phyloP scores from a whole-genome alignment of 2,329 filamentous ascomycete species.

The Elsinoe australis region DNA sequence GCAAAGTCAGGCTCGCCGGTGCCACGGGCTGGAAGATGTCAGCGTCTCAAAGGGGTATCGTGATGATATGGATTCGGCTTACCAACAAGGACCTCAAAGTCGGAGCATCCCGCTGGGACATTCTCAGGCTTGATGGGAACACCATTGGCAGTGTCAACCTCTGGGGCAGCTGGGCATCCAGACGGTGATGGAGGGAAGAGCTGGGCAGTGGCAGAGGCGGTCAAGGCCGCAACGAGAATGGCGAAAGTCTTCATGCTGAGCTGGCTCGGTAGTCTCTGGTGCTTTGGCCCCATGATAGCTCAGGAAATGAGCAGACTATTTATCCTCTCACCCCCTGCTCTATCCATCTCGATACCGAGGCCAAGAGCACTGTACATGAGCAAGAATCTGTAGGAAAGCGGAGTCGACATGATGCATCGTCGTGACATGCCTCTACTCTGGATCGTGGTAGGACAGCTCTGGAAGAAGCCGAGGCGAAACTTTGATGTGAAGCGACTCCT shows the following conservation, averaged over 20 bases:
- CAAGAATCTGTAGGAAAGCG: neutral
- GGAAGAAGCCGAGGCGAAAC: constrained; percentile 2
- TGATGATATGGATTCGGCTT: neutral
- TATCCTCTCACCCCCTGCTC: no score
- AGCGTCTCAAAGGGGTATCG: neutral
- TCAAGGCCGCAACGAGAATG: constrained; percentile 5
- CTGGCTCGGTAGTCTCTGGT: neutral
- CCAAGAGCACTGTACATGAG: neutral
- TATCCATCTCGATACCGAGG: neutral
- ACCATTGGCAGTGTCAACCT: constrained; percentile 6
- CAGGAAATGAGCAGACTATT: neutral
- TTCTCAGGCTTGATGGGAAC: constrained; percentile 9
- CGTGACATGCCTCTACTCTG: neutral
- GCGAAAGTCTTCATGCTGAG: neutral
- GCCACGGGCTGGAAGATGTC: constrained; percentile 1
- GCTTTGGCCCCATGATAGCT: no score
- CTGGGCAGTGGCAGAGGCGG: constrained; percentile 4
- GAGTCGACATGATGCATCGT: neutral
- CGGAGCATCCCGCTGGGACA: constrained; percentile 2
- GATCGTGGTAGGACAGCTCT: neutral
- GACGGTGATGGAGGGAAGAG: constrained; percentile 9
- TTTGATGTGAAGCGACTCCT: neutral
- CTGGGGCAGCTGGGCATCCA: neutral
- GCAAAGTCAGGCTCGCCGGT: constrained; percentile 11
- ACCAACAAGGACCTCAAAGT: constrained; percentile 15